Conservation (phyloP, 179 eudicot genomes). For the Silene coronaria region DNA sequence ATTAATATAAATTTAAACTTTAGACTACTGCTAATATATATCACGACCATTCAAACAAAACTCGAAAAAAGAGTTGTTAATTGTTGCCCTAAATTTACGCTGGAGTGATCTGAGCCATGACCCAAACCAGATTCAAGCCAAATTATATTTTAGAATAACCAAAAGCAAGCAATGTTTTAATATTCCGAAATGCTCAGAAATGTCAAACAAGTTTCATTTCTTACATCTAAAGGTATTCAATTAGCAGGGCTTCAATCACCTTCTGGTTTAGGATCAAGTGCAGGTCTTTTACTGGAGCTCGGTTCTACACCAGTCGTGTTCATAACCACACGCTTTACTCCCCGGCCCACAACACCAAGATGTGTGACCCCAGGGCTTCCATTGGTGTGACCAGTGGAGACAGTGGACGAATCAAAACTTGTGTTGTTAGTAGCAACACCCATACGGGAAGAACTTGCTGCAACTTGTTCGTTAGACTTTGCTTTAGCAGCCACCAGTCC, state of each 20-base stretch:
- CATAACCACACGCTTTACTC: slow-evolving; percentile 63
- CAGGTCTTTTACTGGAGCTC: slow-evolving; percentile 48
- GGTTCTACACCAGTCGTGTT: slow-evolving; percentile 36
- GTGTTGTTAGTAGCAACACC: slow-evolving; percentile 36
- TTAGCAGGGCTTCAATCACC: slow-evolving; percentile 32
- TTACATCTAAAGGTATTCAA: not conserved
- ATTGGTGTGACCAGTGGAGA: slow-evolving; percentile 65
- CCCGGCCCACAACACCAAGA: slow-evolving; percentile 84
- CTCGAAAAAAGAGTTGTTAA: too few relatives aligned
- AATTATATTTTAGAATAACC: not conserved
- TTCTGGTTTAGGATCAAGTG: slow-evolving; percentile 40
- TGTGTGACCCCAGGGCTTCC: slow-evolving; percentile 61
- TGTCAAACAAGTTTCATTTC: not conserved
- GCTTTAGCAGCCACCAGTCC: slow-evolving; percentile 59
- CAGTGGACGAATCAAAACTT: slow-evolving; percentile 55
- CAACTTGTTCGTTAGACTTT: slow-evolving; percentile 33
- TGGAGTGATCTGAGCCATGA: too few relatives aligned
- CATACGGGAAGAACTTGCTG: slow-evolving; percentile 47
- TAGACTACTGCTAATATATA: too few relatives aligned
- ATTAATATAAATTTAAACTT: too few relatives aligned
- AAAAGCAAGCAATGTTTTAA: not conserved
- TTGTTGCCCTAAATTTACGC: too few relatives aligned
- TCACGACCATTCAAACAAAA: too few relatives aligned
- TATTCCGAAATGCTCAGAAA: not conserved
- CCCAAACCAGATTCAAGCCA: not conserved